Evolutionary conservation across 2,329 filamentous ascomycete species (phyloP).

Genomic region (Botrytis deweyae): DNA sequence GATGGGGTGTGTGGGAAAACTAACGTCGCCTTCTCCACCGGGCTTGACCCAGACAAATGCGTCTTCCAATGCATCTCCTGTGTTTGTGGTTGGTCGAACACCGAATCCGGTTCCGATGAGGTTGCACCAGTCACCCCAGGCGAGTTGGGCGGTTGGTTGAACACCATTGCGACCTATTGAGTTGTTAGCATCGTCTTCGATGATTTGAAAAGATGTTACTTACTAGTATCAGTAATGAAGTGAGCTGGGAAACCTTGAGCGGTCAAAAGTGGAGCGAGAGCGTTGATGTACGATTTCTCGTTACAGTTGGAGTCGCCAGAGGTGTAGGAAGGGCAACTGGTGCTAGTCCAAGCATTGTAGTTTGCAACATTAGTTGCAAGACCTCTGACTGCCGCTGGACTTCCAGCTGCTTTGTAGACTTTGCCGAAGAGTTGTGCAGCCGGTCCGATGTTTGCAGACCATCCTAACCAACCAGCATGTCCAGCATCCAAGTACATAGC

Average conservation of each 20-base stretch:
- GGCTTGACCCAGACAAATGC: constrained; percentile 73
- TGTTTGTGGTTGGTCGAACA: constrained; percentile 60
- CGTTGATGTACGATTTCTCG: constrained; percentile 53
- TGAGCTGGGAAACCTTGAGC: constrained; percentile 51
- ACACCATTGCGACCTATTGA: constrained; percentile 57
- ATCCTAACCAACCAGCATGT: constrained; percentile 64
- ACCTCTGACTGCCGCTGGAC: constrained; percentile 50
- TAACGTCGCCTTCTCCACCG: constrained; percentile 50
- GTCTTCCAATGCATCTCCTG: constrained; percentile 57
- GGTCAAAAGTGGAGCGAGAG: constrained; percentile 49
- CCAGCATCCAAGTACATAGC: constrained; percentile 64
- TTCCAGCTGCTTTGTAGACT: constrained; percentile 48
- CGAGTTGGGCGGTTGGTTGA: constrained; percentile 54
- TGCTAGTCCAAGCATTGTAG: constrained; percentile 55
- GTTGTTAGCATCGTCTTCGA: constrained; percentile 11
- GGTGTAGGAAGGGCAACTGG: constrained; percentile 44
- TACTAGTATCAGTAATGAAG: constrained; percentile 55
- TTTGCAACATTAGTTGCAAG: constrained; percentile 58
- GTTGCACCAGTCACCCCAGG: constrained; percentile 70
- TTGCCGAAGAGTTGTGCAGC: constrained; percentile 49
- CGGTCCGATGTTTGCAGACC: constrained; percentile 56
- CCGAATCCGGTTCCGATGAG: constrained; percentile 63
- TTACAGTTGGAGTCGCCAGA: constrained; percentile 51
- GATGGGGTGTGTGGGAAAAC: neutral
- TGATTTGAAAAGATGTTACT: constrained; percentile 24